phyloP scores from a whole-genome alignment of 2,329 filamentous ascomycete genomes.

The Fusarium xyrophilum region DNA sequence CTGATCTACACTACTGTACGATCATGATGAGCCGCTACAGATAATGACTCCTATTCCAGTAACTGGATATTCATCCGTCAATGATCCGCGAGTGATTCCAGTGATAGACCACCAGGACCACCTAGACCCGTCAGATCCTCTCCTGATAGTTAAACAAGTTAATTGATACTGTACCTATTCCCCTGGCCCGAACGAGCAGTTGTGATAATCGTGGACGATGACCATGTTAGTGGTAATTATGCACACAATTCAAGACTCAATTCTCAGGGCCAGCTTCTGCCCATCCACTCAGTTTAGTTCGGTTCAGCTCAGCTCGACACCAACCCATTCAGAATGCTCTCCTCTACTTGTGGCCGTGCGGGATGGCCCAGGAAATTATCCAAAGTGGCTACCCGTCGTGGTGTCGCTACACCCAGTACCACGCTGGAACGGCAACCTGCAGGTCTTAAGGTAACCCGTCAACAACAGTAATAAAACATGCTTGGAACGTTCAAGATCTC shows the following conservation, averaged over 20 bases:
- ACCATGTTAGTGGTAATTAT: neutral
- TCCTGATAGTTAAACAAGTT: neutral
- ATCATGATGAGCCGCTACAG: conserved; percentile 5
- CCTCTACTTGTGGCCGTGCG: conserved; percentile 1
- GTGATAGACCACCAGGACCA: neutral
- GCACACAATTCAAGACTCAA: neutral
- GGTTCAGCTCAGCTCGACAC: neutral
- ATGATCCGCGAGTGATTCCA: neutral
- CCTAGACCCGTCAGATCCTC: neutral
- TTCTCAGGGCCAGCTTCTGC: conserved; percentile 2
- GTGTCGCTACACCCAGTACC: conserved; percentile 12
- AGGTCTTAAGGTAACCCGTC: neutral
- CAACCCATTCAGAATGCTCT: neutral
- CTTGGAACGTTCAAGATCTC: neutral
- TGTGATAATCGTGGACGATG: neutral
- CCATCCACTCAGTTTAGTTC: conserved; percentile 1
- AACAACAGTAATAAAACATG: neutral
- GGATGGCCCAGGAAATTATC: conserved; percentile 14
- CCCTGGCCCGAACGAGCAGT: neutral
- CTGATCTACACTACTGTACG: conserved; percentile 1
- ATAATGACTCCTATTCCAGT: neutral
- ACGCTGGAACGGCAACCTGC: conserved; percentile 12
- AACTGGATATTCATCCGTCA: neutral
- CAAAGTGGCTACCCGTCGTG: conserved; percentile 2
- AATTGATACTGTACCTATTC: neutral